phyloP scores from a whole-genome alignment of 208 protist genomes.

The Leishmania mexicana region DNA sequence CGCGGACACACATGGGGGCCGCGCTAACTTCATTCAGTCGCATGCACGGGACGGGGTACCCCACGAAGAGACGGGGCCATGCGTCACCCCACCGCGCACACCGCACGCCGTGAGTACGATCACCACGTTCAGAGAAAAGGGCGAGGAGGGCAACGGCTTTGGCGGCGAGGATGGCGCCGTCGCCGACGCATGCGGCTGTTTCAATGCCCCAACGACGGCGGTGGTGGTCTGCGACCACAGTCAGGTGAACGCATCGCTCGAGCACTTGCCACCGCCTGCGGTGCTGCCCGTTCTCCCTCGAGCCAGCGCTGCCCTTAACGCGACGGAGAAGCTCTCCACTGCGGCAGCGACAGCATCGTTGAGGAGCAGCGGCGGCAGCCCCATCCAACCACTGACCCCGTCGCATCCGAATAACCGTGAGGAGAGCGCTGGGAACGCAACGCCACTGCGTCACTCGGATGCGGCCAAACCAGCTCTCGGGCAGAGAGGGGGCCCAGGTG shows the following conservation, averaged over 20 bases:
- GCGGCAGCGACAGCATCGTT: background rate
- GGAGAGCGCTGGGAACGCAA: background rate
- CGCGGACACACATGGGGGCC: background rate
- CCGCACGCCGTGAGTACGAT: constrained; percentile 2
- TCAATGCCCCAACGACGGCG: background rate
- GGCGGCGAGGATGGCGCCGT: background rate
- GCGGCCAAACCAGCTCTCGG: background rate
- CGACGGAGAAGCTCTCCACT: background rate
- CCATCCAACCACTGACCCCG: background rate
- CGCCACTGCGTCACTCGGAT: background rate
- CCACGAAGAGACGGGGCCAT: background rate
- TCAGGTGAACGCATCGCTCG: background rate
- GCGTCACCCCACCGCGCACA: background rate
- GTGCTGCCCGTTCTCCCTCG: background rate
- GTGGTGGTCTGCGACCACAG: background rate
- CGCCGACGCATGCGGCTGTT: background rate
- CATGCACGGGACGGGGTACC: background rate
- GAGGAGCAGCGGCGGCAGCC: background rate
- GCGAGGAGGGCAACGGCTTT: background rate
- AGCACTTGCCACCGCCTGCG: background rate
- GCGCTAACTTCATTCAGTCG: background rate
- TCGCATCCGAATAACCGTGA: background rate
- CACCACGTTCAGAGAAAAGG: background rate
- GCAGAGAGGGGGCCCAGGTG: background rate
- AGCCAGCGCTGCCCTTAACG: background rate